Evolutionary conservation across 805 yeast species (phyloP), one percentile per base, ranked within the genome.

Genomic region (Saccharomycopsis javanensis): DNA sequence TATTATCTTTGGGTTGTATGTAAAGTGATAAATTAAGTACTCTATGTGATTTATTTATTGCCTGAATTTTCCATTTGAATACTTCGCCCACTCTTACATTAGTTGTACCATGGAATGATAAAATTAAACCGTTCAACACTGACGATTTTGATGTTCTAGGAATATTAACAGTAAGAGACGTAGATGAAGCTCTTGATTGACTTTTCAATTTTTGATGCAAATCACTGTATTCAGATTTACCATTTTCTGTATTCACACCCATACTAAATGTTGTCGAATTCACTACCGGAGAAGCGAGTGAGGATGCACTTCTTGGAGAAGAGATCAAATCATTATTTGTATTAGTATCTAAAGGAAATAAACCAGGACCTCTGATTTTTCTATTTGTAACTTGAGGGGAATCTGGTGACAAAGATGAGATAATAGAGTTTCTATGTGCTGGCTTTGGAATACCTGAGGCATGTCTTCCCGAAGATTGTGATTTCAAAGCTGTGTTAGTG

Each of bases 81-180:
- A 75, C 72, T 45, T 79, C 77, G 2, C 94, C 92, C 8, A 84
- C 68, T 62, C 74, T 72, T 4, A 85, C 81, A 45, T 76, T 73
- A 5, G 85, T 78, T 10, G 80, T 79, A 0, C 95, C 94, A 4
- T 77, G 72, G 57, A 86, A 80, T 2, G 85, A 78, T 13, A 86
- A 71, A 15, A 73, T 72, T 15, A 81, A 64, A 0, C 78, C 76
- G 37, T 58, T 60, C 11, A 60, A 50, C 56, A 59, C 61, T n/a
- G 61, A 58, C 15, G 60, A 58, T 50, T 60, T 60, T 18, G 61
- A 56, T 8, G 61, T 59, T 20, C 62, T 34, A 11, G 63, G 63
- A 46, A 61, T 59, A 31, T 59, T 61, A 16, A 61, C 62, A 16
- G 62, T 61, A 10, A 61, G 55, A 1, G 63, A 59, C 2, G 63